Base-by-base conservation (phyloP, 2,329 filamentous ascomycete genomes). In the Exophiala sp. region DNA sequence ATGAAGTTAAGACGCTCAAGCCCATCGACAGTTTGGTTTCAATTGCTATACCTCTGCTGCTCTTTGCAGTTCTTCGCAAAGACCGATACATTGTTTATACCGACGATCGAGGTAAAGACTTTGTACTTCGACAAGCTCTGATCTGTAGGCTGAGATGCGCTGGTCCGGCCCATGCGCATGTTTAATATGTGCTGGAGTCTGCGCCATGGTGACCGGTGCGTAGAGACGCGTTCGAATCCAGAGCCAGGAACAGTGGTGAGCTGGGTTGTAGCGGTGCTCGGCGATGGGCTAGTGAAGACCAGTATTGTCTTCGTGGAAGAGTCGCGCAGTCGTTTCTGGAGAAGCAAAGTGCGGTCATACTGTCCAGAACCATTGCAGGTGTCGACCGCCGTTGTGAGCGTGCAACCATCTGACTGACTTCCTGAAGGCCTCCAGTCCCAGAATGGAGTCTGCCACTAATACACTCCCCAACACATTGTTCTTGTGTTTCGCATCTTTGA, bases 81-180 rank as follows among this genome's bases (percentile, higher is more conserved):
- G 50, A 3, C 47, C 39, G 24, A 54, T 47, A 27, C 57, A 59
- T 16, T 56, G 46, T 48, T 59, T 58, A 46, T 54, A 59, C 27
- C 47, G 56, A 8, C 50, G 43, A 4, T 50, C 43, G 18, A 45
- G 30, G 47, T 52, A 56, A 7, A 58, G 48, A 2, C 42, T 49
- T 23, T 54, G 56, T 3, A 58, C 40, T 11, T 46, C 27, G 30
- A 56, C 47, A 19, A 58, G 43, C 14, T 56, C 53, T 7, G 40
- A 18, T 32, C 46, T 48, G 55, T 58, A 38, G 18, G 13, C 37
- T 13, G 43, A 46, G 32, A 50, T 52, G 37, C 40, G 43, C 10
- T 27, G 22, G 7, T 46, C 19, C 3, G 24, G 21, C 16, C 49
- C 46, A 27, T 37, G 16, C 18, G 30, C n/a, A 21, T 23, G 23